Conservation (phyloP, 257 asterid species). For the Fraxinus cuspidata region DNA sequence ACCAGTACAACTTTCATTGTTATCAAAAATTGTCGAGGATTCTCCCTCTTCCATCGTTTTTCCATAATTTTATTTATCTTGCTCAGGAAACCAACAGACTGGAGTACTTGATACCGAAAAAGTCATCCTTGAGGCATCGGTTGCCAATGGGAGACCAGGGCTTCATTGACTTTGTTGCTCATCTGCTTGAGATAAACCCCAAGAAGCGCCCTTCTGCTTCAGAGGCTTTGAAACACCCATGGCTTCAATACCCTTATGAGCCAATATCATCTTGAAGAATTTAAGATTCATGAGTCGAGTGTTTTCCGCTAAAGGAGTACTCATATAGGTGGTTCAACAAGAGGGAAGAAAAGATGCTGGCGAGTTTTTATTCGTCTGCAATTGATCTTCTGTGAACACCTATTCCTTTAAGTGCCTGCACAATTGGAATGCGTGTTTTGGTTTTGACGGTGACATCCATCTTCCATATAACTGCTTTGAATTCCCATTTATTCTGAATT, state of each 20-base stretch:
- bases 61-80: conserved; percentile 10
- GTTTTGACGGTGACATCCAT: conserved; percentile 27
- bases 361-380: conserved; percentile 27
- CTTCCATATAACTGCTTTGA: conserved; percentile 41
- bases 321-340: conserved; percentile 18
- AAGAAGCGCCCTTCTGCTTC: conserved; percentile 84
- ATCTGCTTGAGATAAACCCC: conserved; percentile 87
- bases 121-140: conserved; percentile 90
- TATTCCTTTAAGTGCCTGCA: conserved; percentile 28
- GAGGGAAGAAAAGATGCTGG: conserved; percentile 18
- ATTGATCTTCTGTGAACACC: conserved; percentile 23
- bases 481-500: conserved; percentile 28
- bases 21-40: neutral
- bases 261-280: conserved; percentile 80
- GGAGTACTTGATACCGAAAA: conserved; percentile 91
- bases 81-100: conserved; percentile 79
- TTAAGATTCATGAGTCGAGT: neutral
- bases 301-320: conserved; percentile 16
- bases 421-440: conserved; percentile 36
- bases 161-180: conserved; percentile 79
- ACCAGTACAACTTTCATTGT: neutral
- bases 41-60: conserved; percentile 8
- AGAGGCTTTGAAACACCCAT: conserved; percentile 92
- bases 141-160: conserved; percentile 99
- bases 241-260: conserved; percentile 95